Evolutionary conservation across 2,329 filamentous ascomycete genomes (phyloP).

Genomic region (Trichoderma simmonsii): DNA sequence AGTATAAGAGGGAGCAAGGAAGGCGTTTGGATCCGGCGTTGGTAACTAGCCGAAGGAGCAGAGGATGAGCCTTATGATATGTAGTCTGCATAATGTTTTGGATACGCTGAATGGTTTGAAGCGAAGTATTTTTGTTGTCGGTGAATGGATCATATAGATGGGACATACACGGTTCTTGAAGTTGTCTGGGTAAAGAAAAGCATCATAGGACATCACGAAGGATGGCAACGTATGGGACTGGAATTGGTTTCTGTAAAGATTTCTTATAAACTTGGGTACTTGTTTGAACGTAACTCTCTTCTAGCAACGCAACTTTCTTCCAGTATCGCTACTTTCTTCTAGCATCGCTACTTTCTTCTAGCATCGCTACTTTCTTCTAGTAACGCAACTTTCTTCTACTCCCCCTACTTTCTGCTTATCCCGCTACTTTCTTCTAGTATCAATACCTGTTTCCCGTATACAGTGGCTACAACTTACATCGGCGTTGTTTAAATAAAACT

Average conservation of each 20-base stretch:
- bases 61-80: neutral
- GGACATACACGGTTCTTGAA: neutral
- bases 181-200: too few species aligned
- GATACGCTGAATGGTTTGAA: too few species aligned
- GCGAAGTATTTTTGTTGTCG: too few species aligned
- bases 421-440: neutral
- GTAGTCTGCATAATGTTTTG: neutral
- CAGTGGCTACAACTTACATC: neutral
- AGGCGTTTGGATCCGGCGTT: constrained; percentile 13
- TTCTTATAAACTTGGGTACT: too few species aligned
- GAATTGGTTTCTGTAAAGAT: too few species aligned
- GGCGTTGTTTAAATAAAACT: neutral
- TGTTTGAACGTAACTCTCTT: too few species aligned
- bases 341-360: too few species aligned
- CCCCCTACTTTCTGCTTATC: neutral
- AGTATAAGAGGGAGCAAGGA: neutral
- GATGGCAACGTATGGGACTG: too few species aligned
- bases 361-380: too few species aligned
- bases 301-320: too few species aligned
- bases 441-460: neutral
- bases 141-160: neutral
- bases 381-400: neutral
- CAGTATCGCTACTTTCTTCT: too few species aligned
- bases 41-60: neutral
- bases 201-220: too few species aligned